Evolutionary conservation across 2,329 filamentous ascomycete species (phyloP), one percentile per base, ranked within the genome.

Genomic region (Paracorniculantispora psalliotae): DNA sequence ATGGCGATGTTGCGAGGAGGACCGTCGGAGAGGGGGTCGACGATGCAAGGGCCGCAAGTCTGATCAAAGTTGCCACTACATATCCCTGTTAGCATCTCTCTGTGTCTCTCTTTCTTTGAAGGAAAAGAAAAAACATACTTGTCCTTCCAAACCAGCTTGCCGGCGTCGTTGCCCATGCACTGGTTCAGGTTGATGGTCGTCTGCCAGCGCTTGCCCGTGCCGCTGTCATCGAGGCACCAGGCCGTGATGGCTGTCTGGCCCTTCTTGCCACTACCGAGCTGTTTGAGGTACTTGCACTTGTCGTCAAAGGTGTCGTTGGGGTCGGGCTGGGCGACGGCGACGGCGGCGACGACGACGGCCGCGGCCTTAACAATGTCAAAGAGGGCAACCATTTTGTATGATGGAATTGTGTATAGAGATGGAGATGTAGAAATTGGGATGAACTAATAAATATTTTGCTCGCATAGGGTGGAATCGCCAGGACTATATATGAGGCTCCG

Each of bases 21-120:
- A 13, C 52, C 41, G n/a, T 46, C n/a, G 15, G 33, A 10, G 17
- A 55, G 39, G 25, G 30, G 17, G 41, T 12, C 28, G 3, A 55
- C 1, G 9, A 19, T 13, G 41, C 52, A 55, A 13, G 26, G 41
- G 19, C 19, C 2, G 52, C 52, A 55, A n/a, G 25, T 46, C 8
- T 55, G 39, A 35, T 55, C 52, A 55, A 55, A 55, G 19, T 55
- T 46, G 9, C 52, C 52, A 25, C 52, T 55, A 46, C 9, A 44
- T 4, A 23, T 5, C 9, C 26, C 21, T 25, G 17, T 23, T 30
- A 15, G 19, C 12, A 26, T 46, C 6, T 25, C 21, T 7, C 2
- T 15, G 1, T 5, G 12, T 10, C 9, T 44, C 41, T 21, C 41
- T 17, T 4, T n/a, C 44, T 10, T 28, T n/a, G 17, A 4, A 17